Percentiles rank a stretch among this genome's conserved stretches.
phyloP scores from a whole-genome alignment of 1,139 yeast species.

The Yamadazyma sp. region DNA sequence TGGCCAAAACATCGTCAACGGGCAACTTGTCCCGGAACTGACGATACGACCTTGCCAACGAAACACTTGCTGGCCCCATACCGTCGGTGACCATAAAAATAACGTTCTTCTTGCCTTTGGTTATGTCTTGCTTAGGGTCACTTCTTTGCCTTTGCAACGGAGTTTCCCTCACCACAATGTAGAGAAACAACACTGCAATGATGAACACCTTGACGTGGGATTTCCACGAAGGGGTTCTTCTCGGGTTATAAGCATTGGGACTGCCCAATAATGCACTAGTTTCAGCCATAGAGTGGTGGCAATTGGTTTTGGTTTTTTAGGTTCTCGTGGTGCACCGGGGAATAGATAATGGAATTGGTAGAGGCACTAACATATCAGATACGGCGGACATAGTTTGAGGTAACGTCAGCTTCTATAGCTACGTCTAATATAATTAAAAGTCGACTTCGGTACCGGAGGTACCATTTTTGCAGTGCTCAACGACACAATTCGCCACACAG shows the following conservation, averaged over 20 bases:
- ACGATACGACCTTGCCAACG: constrained; percentile 68
- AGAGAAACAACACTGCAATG: constrained; percentile 3
- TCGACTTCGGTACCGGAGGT: not conserved
- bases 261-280: constrained; percentile 3
- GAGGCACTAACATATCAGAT: not conserved
- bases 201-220: constrained; percentile 4
- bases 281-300: constrained; percentile 4
- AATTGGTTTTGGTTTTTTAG: too few relatives aligned
- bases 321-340: too few relatives aligned
- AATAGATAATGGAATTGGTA: not conserved
- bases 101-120: constrained; percentile 43
- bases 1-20: constrained; percentile 50
- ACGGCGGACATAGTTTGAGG: too few relatives aligned
- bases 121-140: constrained; percentile 5
- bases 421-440: too few relatives aligned
- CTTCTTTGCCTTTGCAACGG: not conserved
- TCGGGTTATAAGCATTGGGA: constrained; percentile 3
- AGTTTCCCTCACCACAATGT: constrained; percentile 2
- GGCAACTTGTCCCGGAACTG: constrained; percentile 57
- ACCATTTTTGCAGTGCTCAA: constrained; percentile 4
- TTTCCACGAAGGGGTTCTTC: not conserved
- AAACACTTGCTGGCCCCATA: constrained; percentile 83
- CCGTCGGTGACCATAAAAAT: constrained; percentile 89
- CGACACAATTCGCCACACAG: constrained; percentile 37
- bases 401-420: too few relatives aligned